Conservation (phyloP, 257 asterid genomes). For the Phtheirospermum japonicum region DNA sequence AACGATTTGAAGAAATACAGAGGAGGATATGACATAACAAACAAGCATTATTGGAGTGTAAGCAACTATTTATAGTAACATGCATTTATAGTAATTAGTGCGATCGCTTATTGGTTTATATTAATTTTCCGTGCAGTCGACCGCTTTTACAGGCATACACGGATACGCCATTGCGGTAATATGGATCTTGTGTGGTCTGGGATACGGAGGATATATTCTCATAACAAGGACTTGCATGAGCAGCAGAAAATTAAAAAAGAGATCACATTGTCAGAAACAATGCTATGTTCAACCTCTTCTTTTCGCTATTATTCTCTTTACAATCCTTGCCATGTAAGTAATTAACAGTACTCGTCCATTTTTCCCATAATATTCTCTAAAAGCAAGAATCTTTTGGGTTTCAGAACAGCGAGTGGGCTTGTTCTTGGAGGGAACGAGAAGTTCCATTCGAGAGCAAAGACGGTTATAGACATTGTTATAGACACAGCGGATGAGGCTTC, state of each 20-base stretch:
- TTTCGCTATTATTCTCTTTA: conserved; percentile 40
- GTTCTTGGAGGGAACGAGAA: conserved; percentile 71
- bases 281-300: conserved; percentile 45
- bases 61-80: conserved; percentile 20
- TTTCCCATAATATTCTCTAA: too few relatives aligned
- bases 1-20: conserved; percentile 63
- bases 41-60: conserved; percentile 84
- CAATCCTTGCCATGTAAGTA: conserved; percentile 66
- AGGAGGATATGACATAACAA: conserved; percentile 79
- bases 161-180: conserved; percentile 60
- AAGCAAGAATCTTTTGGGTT: background rate
- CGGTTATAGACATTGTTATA: conserved; percentile 58
- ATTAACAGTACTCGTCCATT: too few relatives aligned
- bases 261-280: conserved; percentile 36
- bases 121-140: conserved; percentile 51
- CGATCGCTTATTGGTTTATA: background rate
- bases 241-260: conserved; percentile 39
- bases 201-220: conserved; percentile 49
- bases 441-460: conserved; percentile 58
- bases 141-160: conserved; percentile 61
- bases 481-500: conserved; percentile 82
- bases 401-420: conserved; percentile 66
- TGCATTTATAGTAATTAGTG: background rate
- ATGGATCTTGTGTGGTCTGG: conserved; percentile 68
- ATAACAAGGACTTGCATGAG: conserved; percentile 30